Percentiles rank a stretch among this genome's conserved stretches.
phyloP scores from a whole-genome alignment of 2,329 filamentous ascomycete species.

The Emmonsiellopsis sp. region DNA sequence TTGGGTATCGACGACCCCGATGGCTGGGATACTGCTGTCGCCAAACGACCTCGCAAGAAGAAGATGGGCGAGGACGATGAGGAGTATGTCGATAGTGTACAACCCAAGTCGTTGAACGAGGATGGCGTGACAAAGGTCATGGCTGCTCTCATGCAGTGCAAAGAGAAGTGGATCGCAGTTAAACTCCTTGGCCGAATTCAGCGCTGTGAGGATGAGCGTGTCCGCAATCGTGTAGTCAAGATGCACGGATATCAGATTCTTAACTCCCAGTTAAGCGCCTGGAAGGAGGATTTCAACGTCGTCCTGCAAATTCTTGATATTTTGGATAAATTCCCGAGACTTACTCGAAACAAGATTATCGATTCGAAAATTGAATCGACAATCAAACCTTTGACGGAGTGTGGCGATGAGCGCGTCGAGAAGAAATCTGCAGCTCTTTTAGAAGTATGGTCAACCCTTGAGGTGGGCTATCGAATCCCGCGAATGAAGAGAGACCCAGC shows the following conservation, averaged over 20 bases:
- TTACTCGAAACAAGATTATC: conserved; percentile 94
- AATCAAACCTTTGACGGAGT: conserved; percentile 58
- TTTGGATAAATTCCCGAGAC: conserved; percentile 71
- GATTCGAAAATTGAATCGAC: conserved; percentile 90
- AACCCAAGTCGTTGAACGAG: conserved; percentile 70
- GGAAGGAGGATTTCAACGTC: conserved; percentile 82
- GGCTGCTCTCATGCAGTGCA: conserved; percentile 93
- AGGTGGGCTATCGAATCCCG: conserved; percentile 86
- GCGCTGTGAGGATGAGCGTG: conserved; percentile 73
- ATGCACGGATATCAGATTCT: conserved; percentile 97
- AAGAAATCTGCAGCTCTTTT: conserved; percentile 62
- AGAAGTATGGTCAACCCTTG: conserved; percentile 78
- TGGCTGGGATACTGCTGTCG: conserved; percentile 81
- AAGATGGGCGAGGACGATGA: conserved; percentile 85
- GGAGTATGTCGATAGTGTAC: conserved; percentile 85
- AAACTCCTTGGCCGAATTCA: conserved; percentile 88
- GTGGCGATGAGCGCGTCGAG: conserved; percentile 66
- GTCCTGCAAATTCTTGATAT: conserved; percentile 84
- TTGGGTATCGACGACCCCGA: conserved; percentile 90
- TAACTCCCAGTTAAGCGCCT: conserved; percentile 75
- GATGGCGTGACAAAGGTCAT: conserved; percentile 87
- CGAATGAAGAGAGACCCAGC: conserved; percentile 76
- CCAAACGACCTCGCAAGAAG: conserved; percentile 89
- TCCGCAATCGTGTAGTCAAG: conserved; percentile 79
- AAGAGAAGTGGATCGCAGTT: conserved; percentile 98